Evolutionary conservation across 2,329 filamentous ascomycete genomes (phyloP).

Genomic region (Podosphaera xanthii): DNA sequence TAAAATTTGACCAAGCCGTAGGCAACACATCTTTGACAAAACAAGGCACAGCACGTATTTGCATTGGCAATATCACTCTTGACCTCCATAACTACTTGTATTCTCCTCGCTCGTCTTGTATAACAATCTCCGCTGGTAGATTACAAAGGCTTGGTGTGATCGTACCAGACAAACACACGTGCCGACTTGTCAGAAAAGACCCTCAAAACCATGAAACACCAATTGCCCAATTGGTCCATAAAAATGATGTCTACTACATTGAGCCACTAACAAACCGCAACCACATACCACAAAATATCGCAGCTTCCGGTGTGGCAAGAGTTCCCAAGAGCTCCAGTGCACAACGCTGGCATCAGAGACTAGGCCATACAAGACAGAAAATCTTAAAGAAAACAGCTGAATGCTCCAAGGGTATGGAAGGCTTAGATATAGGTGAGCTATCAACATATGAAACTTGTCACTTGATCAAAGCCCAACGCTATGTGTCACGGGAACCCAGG

Average conservation of each 20-base stretch:
- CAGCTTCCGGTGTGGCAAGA: neutral
- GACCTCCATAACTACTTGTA: neutral
- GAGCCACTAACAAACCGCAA: neutral
- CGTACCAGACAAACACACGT: neutral
- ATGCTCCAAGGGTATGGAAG: too few species aligned
- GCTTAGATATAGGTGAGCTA: too few species aligned
- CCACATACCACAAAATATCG: neutral
- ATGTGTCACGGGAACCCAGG: neutral
- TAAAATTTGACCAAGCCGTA: too few species aligned
- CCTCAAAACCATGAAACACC: neutral
- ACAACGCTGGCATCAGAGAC: neutral
- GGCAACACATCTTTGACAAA: too few species aligned
- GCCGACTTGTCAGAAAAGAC: neutral
- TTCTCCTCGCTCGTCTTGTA: neutral
- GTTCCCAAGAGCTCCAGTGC: neutral
- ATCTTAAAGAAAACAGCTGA: neutral
- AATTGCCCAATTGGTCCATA: neutral
- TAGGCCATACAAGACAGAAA: neutral
- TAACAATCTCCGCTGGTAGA: neutral
- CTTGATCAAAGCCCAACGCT: too few species aligned
- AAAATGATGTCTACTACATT: conserved; percentile 1
- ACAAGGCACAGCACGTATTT: too few species aligned
- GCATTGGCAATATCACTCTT: too few species aligned
- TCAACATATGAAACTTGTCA: too few species aligned
- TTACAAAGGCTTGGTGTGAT: neutral